Base-by-base conservation (phyloP, 108 stramenopile species). In the Cyclotella choctawhatcheeana region DNA sequence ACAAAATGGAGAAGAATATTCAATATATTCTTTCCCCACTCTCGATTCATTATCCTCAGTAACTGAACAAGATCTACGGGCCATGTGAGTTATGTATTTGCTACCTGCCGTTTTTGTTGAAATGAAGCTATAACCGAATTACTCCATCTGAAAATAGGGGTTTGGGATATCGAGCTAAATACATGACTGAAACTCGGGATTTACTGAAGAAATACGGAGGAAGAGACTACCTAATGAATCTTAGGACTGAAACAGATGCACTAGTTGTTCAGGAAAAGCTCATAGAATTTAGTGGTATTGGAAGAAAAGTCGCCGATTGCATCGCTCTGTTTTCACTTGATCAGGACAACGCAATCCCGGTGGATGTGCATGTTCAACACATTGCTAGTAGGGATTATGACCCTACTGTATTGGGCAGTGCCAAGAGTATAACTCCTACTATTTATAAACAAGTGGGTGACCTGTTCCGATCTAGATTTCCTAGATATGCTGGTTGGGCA, bases 221-320 rank as follows among this genome's bases (percentile, higher is more conserved):
- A 8, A 87, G 91, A 76, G 70, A 66, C 27, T 89, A 80, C 44
- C 63, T 92, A 55, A 22, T 84, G 17, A 59, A 86, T 22, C 64
- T 84, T 18, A 48, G 84, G 20, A 34, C 69, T 27, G 54, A 69
- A 14, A 25, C 18, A 24, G 81, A 89, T 76, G 69, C 85, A 14
- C 22, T 64, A 16, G 77, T 63, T 14, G 94, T 95, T 26, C 95
- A 92, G 71, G 75, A 81, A 12, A 74, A 69, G 16, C 76, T 98
- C 0, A 81, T 84, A 17, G 73, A 89, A 43, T 93, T 95, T 48
- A 81, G 67, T 58, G 98, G 98, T 13, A 96, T 97, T 5, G 98
- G 98, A 0, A 81, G 81, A n/a, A 98, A 99, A 64, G 98, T 99
- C 0, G 99, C 99, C 13, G 99, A 99, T 73, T 99, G 99, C 74